Conservation (phyloP, 495 filamentous ascomycete species). For the Penicillium desertorum region DNA sequence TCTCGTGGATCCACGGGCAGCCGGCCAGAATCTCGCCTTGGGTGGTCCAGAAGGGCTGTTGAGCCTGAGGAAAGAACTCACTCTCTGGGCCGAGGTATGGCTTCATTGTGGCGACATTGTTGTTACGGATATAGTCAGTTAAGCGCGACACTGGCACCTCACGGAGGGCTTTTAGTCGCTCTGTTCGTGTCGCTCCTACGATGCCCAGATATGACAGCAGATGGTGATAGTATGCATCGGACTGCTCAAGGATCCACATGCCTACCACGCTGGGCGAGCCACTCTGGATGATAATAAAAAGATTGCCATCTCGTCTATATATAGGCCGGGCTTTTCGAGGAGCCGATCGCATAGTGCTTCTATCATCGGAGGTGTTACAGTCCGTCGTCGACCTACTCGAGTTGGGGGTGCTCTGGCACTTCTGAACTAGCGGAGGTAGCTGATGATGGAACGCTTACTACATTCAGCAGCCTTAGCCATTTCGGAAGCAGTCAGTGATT, state of each 20-base stretch:
- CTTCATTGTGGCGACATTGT: not conserved
- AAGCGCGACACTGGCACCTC: not conserved
- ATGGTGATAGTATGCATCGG: not conserved
- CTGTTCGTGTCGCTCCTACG: not conserved
- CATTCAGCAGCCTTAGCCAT: conserved; percentile 5
- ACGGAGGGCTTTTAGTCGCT: not conserved
- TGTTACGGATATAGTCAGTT: not conserved
- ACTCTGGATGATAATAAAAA: conserved; percentile 12
- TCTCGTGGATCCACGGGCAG: not conserved
- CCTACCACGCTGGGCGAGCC: not conserved
- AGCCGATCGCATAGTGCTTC: conserved; percentile 6
- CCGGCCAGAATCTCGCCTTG: not conserved
- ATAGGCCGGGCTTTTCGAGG: conserved; percentile 12
- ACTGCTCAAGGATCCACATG: not conserved
- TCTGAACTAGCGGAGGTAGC: conserved; percentile 1
- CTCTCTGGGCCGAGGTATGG: not conserved
- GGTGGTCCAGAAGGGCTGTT: not conserved
- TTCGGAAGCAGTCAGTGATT: conserved; percentile 2
- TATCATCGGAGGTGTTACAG: conserved; percentile 4
- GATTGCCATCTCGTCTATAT: conserved; percentile 22
- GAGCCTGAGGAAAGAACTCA: not conserved
- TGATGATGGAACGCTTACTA: conserved; percentile 7
- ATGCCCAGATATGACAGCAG: not conserved
- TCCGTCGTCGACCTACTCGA: conserved; percentile 1
- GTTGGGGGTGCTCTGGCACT: conserved; percentile 5